Base-by-base conservation (phyloP, 768 basidiomycete species). In the Mycena metata region DNA sequence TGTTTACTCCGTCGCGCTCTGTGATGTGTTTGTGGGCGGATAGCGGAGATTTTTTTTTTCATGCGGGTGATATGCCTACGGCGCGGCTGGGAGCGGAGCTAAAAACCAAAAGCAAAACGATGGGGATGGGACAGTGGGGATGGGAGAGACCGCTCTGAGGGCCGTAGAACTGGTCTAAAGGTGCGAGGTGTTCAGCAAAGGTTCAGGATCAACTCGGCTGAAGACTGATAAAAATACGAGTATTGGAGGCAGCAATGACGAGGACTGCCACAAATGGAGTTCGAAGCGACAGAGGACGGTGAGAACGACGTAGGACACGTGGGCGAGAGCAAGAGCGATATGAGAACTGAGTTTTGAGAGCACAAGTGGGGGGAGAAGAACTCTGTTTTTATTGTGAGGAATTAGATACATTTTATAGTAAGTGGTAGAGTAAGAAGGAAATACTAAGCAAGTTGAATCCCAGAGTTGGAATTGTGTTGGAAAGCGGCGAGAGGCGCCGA, bases 371-470 rank as follows among this genome's bases (percentile, higher is more conserved):
- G n/a, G n/a, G n/a, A n/a, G n/a, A n/a, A n/a, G n/a, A n/a, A n/a
- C n/a, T n/a, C n/a, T n/a, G n/a, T n/a, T n/a, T n/a, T n/a, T n/a
- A n/a, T n/a, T n/a, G n/a, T n/a, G n/a, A n/a, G n/a, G n/a, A n/a
- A n/a, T n/a, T n/a, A n/a, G n/a, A n/a, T n/a, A n/a, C n/a, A n/a
- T 46, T 46, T 17, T 46, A 46, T 46, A 46, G 45, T 46, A 46
- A 16, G 7, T 6, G 45, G 45, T 46, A 46, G 45, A 46, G 45
- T 46, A 46, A 46, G 45, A 46, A 46, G 45, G 16, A 46, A 46
- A 17, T 46, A 46, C 45, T 46, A 46, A 46, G 45, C n/a, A n/a
- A n/a, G n/a, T 23, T 46, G 45, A 16, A 46, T 36, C 12, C 6
- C 36, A 36, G 12, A 12, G 7, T 17, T 8, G 45, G 21, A 46